Evolutionary conservation across 495 filamentous ascomycete species (phyloP), one percentile per base, ranked within the genome.

Genomic region (Lepraria neglecta): DNA sequence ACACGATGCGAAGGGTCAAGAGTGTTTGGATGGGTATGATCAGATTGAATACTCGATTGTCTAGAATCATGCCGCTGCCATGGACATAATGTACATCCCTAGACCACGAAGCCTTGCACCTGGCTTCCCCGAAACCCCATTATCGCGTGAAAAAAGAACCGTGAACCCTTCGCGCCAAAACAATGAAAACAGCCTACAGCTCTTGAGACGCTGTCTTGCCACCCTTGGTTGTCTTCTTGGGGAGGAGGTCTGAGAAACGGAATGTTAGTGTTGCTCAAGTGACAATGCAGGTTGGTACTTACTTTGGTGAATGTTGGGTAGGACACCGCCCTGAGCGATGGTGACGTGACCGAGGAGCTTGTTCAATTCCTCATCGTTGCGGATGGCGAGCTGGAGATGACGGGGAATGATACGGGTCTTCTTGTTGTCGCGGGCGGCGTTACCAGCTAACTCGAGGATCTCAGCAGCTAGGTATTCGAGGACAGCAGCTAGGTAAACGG

Each of bases 381-480:
- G 88, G 81, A 98, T 98, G 76, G 94, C 94, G 70, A 98, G 92
- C 82, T 98, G 94, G 53, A 98, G 87, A 78, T 98, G 94, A 75
- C 94, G 92, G 65, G 94, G 94, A 68, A 97, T 98, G 82, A 98
- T 98, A 88, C 94, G 91, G 64, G 92, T 98, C 87, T 97, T 97
- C 90, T 98, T 98, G 88, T 97, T 97, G 79, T 98, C 94, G 74
- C 94, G 92, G 61, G 94, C 94, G 67, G 94, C 94, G 75, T 98
- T 98, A 70, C 94, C 94, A 69, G 94, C 94, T 61, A 98, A 84
- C 71, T 98, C 94, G 67, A 98, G 88, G 46, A 98, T 95, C 86
- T 98, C 94, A 65, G 94, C 94, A 60, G 94, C 97, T 63, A 98
- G 80, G 75, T 98, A 98, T 79, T 98, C 94, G 57, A 98, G 87